A percentile compares a stretch with the other conserved stretches of the same genome.
phyloP scores from a whole-genome alignment of 441 rosid species.

The Hura crepitans region DNA sequence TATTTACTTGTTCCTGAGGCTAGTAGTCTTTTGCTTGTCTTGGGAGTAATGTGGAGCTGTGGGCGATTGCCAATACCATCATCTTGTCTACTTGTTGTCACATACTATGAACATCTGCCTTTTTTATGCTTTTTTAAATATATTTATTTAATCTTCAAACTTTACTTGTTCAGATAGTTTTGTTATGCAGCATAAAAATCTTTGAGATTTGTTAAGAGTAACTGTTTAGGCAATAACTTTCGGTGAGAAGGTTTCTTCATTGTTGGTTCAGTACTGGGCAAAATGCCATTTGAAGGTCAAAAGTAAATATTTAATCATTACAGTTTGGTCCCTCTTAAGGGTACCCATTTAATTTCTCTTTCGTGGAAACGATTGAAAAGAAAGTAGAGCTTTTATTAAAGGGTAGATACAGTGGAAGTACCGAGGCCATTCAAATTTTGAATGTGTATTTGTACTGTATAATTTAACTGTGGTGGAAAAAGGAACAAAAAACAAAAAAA shows the following conservation, averaged over 20 bases:
- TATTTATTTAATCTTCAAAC: neutral
- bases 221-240: conserved; percentile 10
- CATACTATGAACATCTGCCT: neutral
- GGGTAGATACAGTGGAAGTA: neutral
- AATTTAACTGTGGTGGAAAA: neutral
- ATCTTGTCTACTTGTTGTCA: neutral
- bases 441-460: neutral
- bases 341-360: neutral
- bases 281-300: conserved; percentile 10
- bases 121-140: neutral
- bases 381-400: conserved; percentile 15
- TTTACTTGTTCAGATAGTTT: neutral
- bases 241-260: neutral
- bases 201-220: neutral
- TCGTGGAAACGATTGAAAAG: conserved; percentile 8
- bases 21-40: neutral
- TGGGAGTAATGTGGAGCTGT: neutral
- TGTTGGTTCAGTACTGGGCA: neutral
- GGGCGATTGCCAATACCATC: neutral
- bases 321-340: neutral
- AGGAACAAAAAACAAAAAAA: too few species aligned
- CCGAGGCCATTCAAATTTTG: neutral
- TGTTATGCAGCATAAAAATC: neutral
- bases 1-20: conserved; percentile 4
- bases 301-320: conserved; percentile 6